A percentile compares a stretch with the other conserved stretches of the same genome.
Evolutionary conservation across 148 eudicot genomes (phyloP).

Genomic region (Polygonum maritimum): DNA sequence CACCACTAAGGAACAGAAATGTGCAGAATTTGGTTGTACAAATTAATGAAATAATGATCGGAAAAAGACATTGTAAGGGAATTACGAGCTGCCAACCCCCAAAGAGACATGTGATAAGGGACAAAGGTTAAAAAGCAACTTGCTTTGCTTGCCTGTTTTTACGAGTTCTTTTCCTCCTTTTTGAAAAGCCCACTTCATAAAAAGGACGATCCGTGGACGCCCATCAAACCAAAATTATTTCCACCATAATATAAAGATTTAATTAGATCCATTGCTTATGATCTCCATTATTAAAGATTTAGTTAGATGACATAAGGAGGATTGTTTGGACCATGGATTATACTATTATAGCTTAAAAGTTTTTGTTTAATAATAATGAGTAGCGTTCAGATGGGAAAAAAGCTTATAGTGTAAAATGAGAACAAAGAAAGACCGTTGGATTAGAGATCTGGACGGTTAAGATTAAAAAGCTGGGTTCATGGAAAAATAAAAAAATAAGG

Average conservation of each 20-base stretch:
- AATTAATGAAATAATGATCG: background rate
- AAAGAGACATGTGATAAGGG: background rate
- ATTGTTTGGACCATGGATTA: too few relatives aligned
- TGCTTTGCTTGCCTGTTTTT: background rate
- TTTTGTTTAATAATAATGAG: too few relatives aligned
- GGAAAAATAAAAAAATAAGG: too few relatives aligned
- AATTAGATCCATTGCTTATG: too few relatives aligned
- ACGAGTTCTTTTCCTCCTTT: background rate
- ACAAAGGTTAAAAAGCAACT: background rate
- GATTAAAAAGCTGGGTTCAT: too few relatives aligned
- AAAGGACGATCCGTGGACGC: background rate
- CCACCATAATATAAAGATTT: background rate
- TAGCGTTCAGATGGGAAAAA: too few relatives aligned
- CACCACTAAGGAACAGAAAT: conserved; percentile 1
- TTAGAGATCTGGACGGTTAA: too few relatives aligned
- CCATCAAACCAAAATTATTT: background rate
- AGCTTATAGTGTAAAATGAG: too few relatives aligned
- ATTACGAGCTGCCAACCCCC: conserved; percentile 6
- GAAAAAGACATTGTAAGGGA: background rate
- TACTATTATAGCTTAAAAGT: too few relatives aligned
- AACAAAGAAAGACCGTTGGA: too few relatives aligned
- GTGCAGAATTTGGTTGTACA: background rate
- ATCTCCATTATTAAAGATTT: too few relatives aligned
- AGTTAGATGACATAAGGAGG: too few relatives aligned
- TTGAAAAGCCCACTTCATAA: background rate